Base-by-base conservation (phyloP, 306 rosid species). In the Leucaena leucocephala region DNA sequence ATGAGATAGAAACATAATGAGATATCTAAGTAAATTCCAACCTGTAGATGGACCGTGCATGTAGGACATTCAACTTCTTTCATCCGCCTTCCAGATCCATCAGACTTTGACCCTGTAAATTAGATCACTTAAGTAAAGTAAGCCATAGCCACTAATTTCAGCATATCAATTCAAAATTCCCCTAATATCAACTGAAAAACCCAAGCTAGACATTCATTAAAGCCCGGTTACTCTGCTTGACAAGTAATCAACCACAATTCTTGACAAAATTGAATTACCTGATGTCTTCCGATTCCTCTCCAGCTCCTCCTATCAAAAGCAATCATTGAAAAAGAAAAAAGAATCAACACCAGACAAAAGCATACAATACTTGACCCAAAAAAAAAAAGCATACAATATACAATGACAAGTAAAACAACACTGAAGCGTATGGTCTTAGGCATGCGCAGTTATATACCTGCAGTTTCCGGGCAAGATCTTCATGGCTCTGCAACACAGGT, bases 1-100 rank as follows among this genome's bases (percentile, higher is more conserved):
- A 38, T 17, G 46, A 1, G 58, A 40, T 3, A 71, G 22, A 70
- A 70, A 22, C 27, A 70, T 27, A 16, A 70, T 46, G 35, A 65
- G 46, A 55, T 55, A n/a, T 12, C 12, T 8, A 3, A 21, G 62
- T 55, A 44, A 45, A 9, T 76, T 83, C 78, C 63, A 68, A 95
- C 98, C 97, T 95, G 98, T 66, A 95, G 86, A 82, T 93, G 96
- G 80, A 95, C 96, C 1, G 99, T 95, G 87, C 98, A 95, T 50
- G 90, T 95, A 59, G 99, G 99, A 72, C 99, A 95, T 38, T 93
- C 98, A 84, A 93, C 99, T 85, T 95, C 99, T 83, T 91, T 93
- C 98, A 90, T 86, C 76, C 96, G 87, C 75, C 78, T 91, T 50
- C 94, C 94, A 61, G 96, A 89, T 65, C 84, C 94, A 17, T 91